Base-by-base conservation (phyloP, 148 eudicot species). In the Oxyria digyna region DNA sequence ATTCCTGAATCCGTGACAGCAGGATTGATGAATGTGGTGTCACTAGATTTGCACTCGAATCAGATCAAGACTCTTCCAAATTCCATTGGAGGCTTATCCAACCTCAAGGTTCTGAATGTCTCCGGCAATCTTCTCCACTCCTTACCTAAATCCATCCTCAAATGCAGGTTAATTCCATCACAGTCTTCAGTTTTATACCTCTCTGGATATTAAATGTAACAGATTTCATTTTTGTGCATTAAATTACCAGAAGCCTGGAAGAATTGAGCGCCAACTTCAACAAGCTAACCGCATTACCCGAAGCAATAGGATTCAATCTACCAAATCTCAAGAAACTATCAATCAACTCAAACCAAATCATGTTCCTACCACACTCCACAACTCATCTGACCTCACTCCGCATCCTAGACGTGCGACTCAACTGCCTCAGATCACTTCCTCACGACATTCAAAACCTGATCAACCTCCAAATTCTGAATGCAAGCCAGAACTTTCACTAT, bases 201-300 rank as follows among this genome's bases (percentile, higher is more conserved):
- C n/a, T n/a, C n/a, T n/a, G n/a, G n/a, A n/a, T n/a, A n/a, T n/a
- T n/a, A n/a, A n/a, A n/a, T n/a, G n/a, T n/a, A n/a, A n/a, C n/a
- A n/a, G n/a, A n/a, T n/a, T n/a, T n/a, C n/a, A n/a, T n/a, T n/a
- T n/a, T n/a, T n/a, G n/a, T n/a, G n/a, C n/a, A n/a, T n/a, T n/a
- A n/a, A n/a, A 11, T 20, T 24, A 43, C 9, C 73, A 71, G 73
- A 65, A 43, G 37, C 3, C n/a, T 71, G 37, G 87, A 84, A 68
- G 83, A 84, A 29, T 70, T 89, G 63, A 87, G 81, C 20, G 96
- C 89, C 63, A 89, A 89, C 81, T 87, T 89, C 81, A 89, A 89
- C 82, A 80, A 80, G 72, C 73, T 89, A 7, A 79, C 64, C n/a
- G 70, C 57, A 62, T 69, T 89, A 40, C 91, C 91, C n/a, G 91